These are phyloP conservation scores for Aspergillus mulundensis DNA, from an alignment of 495 filamentous ascomycete species.

Conservation along the genomic window DNA sequence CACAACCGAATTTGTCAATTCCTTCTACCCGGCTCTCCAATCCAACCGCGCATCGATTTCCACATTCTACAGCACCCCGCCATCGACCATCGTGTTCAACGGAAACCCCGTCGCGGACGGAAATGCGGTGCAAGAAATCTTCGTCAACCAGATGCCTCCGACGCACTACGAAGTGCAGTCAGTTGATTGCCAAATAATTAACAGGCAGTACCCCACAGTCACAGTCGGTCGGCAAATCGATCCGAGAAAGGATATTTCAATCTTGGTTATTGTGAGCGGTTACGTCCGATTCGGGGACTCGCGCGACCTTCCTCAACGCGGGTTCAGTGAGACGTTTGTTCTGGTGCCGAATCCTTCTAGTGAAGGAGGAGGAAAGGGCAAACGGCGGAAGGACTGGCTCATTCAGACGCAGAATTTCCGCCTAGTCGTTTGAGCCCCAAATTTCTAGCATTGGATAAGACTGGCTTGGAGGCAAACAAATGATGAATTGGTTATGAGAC, in stretches of 20 bases:
- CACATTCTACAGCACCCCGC: constrained; percentile 53
- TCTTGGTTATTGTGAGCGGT: constrained; percentile 64
- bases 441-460: neutral
- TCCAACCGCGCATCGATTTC: constrained; percentile 48
- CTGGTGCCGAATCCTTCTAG: constrained; percentile 70
- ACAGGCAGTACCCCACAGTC: constrained; percentile 52
- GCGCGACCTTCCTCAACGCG: constrained; percentile 51
- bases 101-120: constrained; percentile 56
- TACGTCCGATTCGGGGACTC: constrained; percentile 58
- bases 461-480: neutral
- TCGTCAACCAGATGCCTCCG: constrained; percentile 57
- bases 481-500: constrained; percentile 5
- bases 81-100: constrained; percentile 61
- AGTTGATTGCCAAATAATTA: constrained; percentile 71
- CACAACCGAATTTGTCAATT: constrained; percentile 48
- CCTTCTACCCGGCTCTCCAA: constrained; percentile 54
- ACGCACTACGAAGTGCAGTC: constrained; percentile 61
- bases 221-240: constrained; percentile 35
- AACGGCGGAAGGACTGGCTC: constrained; percentile 54
- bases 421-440: constrained; percentile 43
- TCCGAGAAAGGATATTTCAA: constrained; percentile 58
- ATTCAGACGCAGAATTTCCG: constrained; percentile 74
- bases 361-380: constrained; percentile 37
- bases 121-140: constrained; percentile 54
- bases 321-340: constrained; percentile 72